Evolutionary conservation across 1,139 yeast genomes (phyloP).

Genomic region (Yamadazyma pseudoaaseri): DNA sequence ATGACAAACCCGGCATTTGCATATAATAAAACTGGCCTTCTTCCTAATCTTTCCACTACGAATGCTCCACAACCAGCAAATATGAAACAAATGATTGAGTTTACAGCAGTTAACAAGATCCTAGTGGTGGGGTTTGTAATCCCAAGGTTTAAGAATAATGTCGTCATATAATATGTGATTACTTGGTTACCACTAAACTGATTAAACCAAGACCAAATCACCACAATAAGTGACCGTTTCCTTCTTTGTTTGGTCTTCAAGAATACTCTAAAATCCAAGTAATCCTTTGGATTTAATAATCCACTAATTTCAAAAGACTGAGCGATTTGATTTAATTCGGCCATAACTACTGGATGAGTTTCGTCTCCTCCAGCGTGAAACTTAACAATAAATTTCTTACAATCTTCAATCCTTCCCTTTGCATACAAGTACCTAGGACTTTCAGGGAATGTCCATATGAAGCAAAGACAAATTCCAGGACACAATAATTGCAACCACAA

Average conservation of each 20-base stretch:
- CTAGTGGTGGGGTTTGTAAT: slow-evolving; percentile 17
- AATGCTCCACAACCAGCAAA: slow-evolving; percentile 19
- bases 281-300: slow-evolving; percentile 7
- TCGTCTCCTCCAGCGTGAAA: slow-evolving; percentile 20
- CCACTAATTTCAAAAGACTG: slow-evolving; percentile 11
- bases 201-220: slow-evolving; percentile 10
- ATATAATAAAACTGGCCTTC: slow-evolving; percentile 20
- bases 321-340: slow-evolving; percentile 20
- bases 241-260: slow-evolving; percentile 7
- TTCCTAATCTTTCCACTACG: slow-evolving; percentile 13
- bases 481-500: slow-evolving; percentile 16
- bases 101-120: slow-evolving; percentile 18
- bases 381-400: slow-evolving; percentile 25
- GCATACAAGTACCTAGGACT: slow-evolving; percentile 54
- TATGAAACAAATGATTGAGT: slow-evolving; percentile 16
- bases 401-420: slow-evolving; percentile 36
- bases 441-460: slow-evolving; percentile 48
- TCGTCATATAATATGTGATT: slow-evolving; percentile 19
- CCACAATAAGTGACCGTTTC: slow-evolving; percentile 6
- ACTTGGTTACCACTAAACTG: slow-evolving; percentile 19
- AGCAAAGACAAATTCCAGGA: slow-evolving; percentile 13
- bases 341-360: slow-evolving; percentile 17
- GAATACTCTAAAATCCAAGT: slow-evolving; percentile 9
- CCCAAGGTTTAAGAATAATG: slow-evolving; percentile 19
- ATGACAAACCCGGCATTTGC: slow-evolving; percentile 17